Evolutionary conservation across 768 basidiomycete species (phyloP), one percentile per base, ranked within the genome.

Genomic region (Polyporus arcularius): DNA sequence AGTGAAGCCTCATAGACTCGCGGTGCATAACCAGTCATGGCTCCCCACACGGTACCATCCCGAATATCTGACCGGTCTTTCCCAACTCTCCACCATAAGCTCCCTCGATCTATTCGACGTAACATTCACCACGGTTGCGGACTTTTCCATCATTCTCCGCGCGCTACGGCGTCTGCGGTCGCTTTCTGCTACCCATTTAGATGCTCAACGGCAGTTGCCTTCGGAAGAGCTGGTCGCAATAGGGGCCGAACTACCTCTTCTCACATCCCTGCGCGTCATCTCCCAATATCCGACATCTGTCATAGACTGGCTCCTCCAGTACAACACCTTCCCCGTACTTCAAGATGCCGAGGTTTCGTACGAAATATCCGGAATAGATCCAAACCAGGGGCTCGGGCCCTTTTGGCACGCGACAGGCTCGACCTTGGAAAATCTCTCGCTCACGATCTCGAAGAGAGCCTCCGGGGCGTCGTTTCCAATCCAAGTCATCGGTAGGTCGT

Each of bases 121-220:
- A 4, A 55, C 57, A 4, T 63, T 63, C 49, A 43, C 57, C 31
- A 63, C 53, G 7, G 40, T 63, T 48, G 61, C 61, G 6, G 61
- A 63, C 41, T 55, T 63, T 16, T 54, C 61, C 15, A 45, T 58
- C 47, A 38, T 63, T 3, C 53, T 63, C 3, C 56, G 61, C 10
- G 57, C 61, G 2, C 53, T 63, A 4, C n/a, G n/a, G 10, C 14
- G 30, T 8, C 46, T 63, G 4, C 43, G 8, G 9, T 51, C 30
- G 21, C 53, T 63, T 5, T 40, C 46, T 11, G 61, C 57, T 2
- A 51, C 39, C 14, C 47, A 63, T 8, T 10, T 63, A 2, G 61
- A 63, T 28, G 58, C 57, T 21, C 61, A 63, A 39, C 46, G 57
- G 6, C 57, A 50, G 30, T 28, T 58, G 35, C 53, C 46, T 11